Base-by-base conservation (phyloP, 2,329 filamentous ascomycete species). In the Didymella keratinophila region DNA sequence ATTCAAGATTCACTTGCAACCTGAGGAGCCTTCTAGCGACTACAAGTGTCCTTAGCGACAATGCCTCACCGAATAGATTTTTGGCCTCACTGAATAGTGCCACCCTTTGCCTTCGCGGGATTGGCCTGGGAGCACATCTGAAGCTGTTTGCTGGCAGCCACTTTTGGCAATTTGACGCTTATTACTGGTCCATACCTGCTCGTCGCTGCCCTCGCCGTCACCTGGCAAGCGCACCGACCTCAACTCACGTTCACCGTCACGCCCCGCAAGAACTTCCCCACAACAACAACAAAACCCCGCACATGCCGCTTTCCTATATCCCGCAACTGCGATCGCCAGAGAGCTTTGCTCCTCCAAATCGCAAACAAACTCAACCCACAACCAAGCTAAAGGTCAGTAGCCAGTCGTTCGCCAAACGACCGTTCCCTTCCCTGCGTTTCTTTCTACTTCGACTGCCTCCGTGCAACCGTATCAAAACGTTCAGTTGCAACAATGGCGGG, bases 221-320 rank as follows among this genome's bases (percentile, higher is more conserved):
- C 39, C 41, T 43, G 37, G 57, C 52, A 52, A 39, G 47, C 43
- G 57, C 52, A 45, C 36, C 43, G 42, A 59, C 50, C 41, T 16
- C 45, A 36, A 46, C 34, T 54, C 39, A 50, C 41, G 41, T 32
- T 58, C 39, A 46, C 48, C 47, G 44, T 37, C 52, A 55, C 43
- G 39, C 43, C 42, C 57, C 47, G 16, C 52, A 50, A 48, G 21
- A 53, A 20, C 48, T 43, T 50, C 53, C 49, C 53, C 53, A 56
- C 52, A 44, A 47, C 28, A 39, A 44, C 55, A 49, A 42, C 32
- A 47, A 47, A 45, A 43, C 34, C 18, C 45, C 27, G 12, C 34
- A n/a, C 11, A 23, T 42, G 11, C 25, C 32, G 27, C 18, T 18
- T 12, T 21, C 25, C 16, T 11, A 21, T 12, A 14, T 21, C 8